phyloP scores from a whole-genome alignment of 2,329 filamentous ascomycete genomes.

The Penicillium griseofulvum region DNA sequence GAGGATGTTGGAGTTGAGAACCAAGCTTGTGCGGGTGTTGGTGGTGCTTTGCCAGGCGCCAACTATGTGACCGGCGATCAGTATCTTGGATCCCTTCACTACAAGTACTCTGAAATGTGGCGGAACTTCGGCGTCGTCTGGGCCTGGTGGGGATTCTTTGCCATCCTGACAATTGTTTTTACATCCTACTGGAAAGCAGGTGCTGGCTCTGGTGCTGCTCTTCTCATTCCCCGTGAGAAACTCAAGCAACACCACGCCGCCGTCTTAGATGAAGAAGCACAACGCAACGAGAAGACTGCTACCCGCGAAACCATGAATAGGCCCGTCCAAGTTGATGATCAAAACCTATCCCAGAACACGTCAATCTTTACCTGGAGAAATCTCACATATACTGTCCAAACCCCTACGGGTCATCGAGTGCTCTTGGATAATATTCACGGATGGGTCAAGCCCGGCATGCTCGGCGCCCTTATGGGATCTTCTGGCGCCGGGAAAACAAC shows the following conservation, averaged over 20 bases:
- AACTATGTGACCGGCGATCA: constrained; percentile 53
- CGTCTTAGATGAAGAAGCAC: constrained; percentile 21
- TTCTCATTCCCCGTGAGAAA: constrained; percentile 62
- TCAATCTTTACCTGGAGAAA: constrained; percentile 72
- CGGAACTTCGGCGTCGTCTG: constrained; percentile 60
- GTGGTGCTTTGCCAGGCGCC: constrained; percentile 52
- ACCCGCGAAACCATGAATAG: constrained; percentile 8
- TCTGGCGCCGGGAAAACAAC: constrained; percentile 75
- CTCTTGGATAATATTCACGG: constrained; percentile 68
- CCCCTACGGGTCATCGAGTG: constrained; percentile 51
- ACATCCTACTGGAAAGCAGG: constrained; percentile 54
- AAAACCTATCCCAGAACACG: constrained; percentile 57
- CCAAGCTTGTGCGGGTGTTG: constrained; percentile 55
- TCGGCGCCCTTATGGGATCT: constrained; percentile 74
- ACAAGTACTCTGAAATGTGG: constrained; percentile 53
- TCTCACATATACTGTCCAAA: constrained; percentile 67
- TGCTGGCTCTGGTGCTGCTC: constrained; percentile 47
- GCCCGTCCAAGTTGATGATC: constrained; percentile 21
- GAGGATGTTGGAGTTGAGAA: constrained; percentile 16
- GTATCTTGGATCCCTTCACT: constrained; percentile 56
- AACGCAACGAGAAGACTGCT: neutral
- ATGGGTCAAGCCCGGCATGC: constrained; percentile 71
- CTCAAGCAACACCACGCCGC: constrained; percentile 37
- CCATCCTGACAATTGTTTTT: constrained; percentile 55
- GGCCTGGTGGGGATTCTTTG: constrained; percentile 60